Conservation (phyloP, 2,329 filamentous ascomycete genomes). For the Penicillium griseofulvum region DNA sequence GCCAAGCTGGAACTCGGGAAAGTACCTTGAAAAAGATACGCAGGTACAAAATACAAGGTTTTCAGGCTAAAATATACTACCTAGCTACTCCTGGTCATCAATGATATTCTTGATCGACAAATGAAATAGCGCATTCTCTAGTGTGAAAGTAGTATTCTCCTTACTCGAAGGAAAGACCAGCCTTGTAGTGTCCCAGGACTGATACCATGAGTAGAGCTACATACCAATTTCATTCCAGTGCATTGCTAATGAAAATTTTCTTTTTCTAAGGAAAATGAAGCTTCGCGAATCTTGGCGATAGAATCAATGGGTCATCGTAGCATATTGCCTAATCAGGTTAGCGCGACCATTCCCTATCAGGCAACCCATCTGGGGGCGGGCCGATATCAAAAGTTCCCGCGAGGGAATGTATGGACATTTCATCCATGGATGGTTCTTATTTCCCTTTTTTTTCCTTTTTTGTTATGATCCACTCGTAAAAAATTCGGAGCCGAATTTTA, state of each 20-base stretch:
- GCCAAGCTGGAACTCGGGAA: slow-evolving; percentile 4
- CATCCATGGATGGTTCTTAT: slow-evolving; percentile 2
- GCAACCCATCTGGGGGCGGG: slow-evolving; percentile 13
- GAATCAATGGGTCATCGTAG: slow-evolving; percentile 13
- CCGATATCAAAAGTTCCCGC: slow-evolving; percentile 8
- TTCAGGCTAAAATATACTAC: background rate
- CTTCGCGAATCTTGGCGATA: background rate
- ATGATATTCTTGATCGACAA: background rate
- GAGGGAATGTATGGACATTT: background rate
- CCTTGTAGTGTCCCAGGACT: background rate
- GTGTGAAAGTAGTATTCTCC: background rate
- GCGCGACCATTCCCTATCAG: slow-evolving; percentile 12
- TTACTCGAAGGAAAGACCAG: background rate
- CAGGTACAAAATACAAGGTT: background rate
- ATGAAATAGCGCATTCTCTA: background rate
- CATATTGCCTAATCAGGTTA: slow-evolving; percentile 23
- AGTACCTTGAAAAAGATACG: background rate
- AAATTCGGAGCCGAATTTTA: background rate
- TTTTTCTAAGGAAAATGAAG: background rate
- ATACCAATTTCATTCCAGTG: background rate
- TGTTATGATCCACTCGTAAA: background rate
- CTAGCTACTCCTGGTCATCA: background rate
- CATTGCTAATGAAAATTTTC: background rate
- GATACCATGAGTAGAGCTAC: background rate
- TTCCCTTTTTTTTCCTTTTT: slow-evolving; percentile 1